Evolutionary conservation across 2,329 filamentous ascomycete species (phyloP), one percentile per base, ranked within the genome.

Genomic region (Didymella keratinophila): DNA sequence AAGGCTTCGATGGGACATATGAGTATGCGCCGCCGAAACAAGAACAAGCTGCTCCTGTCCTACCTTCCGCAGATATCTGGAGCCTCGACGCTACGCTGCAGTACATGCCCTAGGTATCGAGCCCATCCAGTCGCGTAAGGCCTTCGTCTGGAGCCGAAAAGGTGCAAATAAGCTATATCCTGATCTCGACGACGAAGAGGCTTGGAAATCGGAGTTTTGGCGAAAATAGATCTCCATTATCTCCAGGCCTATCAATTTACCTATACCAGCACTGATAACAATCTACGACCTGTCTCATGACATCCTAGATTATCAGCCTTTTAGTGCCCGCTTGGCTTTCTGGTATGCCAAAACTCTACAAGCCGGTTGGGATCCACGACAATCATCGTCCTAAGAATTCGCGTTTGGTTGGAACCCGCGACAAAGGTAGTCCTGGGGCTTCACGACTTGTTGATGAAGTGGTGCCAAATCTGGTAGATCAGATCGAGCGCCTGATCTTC

Each of bases 71-170:
- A 3, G 67, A 74, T 51, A 64, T 72, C 0, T 74, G 59, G 57
- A 30, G 55, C n/a, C 62, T 74, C 3, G 69, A 68, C n/a, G 62
- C 63, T 20, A 64, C 63, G 2, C 42, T 71, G 7, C 69, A 74
- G 28, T 37, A 12, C 1, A 62, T 72, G 36, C 65, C 5, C 36
- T 70, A 2, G 55, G 57, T 2, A 37, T 62, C 2, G 1, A 27
- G 2, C 66, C 68, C 0, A 48, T 28, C 8, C 58, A 65, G 45
- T 64, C 57, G 1, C 43, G 14, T 9, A n/a, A 48, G 9, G 46
- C 49, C 2, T 67, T 63, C 47, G 43, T 63, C n/a, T 43, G 10
- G 21, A 27, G 42, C 14, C 25, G 54, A 11, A 59, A 45, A 41
- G 27, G 37, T 11, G 1, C 52, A 45, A 43, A 44, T 27, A 34